Conservation (phyloP, 768 basidiomycete genomes). For the Pluteus cervinus region DNA sequence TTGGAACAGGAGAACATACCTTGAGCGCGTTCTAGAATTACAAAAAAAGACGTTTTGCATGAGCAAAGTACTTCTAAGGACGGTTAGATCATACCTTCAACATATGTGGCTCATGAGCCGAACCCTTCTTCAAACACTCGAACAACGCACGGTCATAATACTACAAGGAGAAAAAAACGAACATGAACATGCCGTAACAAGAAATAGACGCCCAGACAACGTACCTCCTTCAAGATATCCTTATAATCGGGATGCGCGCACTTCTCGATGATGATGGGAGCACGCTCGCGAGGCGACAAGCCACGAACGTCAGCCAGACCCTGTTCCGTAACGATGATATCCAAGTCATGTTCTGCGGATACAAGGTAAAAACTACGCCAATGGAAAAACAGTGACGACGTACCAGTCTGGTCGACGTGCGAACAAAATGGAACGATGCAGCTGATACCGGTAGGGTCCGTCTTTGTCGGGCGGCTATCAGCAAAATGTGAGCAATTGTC, state of each 20-base stretch:
- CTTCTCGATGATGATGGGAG: slow-evolving; percentile 39
- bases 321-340: slow-evolving; percentile 43
- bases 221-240: slow-evolving; percentile 32
- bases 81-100: slow-evolving; percentile 25
- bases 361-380: background rate
- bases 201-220: slow-evolving; percentile 8
- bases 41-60: slow-evolving; percentile 15
- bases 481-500: background rate
- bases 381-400: slow-evolving; percentile 6
- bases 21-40: slow-evolving; percentile 27
- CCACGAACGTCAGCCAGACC: slow-evolving; percentile 43
- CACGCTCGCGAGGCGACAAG: slow-evolving; percentile 39
- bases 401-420: slow-evolving; percentile 44
- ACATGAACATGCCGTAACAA: background rate
- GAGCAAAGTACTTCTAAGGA: background rate
- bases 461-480: slow-evolving; percentile 36
- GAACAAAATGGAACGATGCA: slow-evolving; percentile 44
- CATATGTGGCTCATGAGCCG: slow-evolving; percentile 46
- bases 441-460: slow-evolving; percentile 42
- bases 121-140: slow-evolving; percentile 37
- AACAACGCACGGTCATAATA: slow-evolving; percentile 38
- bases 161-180: slow-evolving; percentile 14
- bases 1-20: too few species aligned
- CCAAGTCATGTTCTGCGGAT: slow-evolving; percentile 37
- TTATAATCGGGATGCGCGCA: slow-evolving; percentile 44